Evolutionary conservation across 129 eudicot genomes (phyloP), one percentile per base, ranked within the genome.

Genomic region (Chrysanthemum makinoi): DNA sequence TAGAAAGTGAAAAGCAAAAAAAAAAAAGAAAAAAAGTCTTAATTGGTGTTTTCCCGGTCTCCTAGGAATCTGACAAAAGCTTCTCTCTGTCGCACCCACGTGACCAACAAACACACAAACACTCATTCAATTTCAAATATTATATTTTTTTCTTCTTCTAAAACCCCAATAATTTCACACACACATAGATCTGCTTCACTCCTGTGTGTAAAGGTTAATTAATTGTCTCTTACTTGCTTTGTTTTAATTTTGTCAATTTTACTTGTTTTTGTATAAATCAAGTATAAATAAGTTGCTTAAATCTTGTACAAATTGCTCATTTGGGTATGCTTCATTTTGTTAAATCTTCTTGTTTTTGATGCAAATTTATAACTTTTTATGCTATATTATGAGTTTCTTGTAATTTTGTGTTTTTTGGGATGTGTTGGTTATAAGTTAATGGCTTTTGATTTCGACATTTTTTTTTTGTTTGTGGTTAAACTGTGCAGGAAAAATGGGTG

Each of bases 401-500:
- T 39, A 39, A 65, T 79, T 61, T 66, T 16, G 11, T 46, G 50
- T 56, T 49, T 46, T 15, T 57, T 1, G 19, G 60, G 55, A 17
- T 26, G 26, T 47, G 6, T 47, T 10, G 72, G n/a, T 52, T 74
- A 54, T 64, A 10, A 44, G 5, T 75, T 14, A 71, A 51, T 68
- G 62, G 43, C 13, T 35, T 39, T 24, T 50, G 15, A 53, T 69
- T 43, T 74, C 49, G 57, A 46, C 74, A 7, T 39, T 39, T 39
- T 39, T 35, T 33, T 35, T 5, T 22, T 33, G 14, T 15, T 11
- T 65, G 26, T 20, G 54, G 19, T 72, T 16, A 13, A 57, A 28
- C 30, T 69, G 54, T 80, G 80, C 47, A 84, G 96, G 85, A 80
- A 66, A 39, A 75, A 93, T 93, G 98, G 96, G 98, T 53, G 80